phyloP scores from a whole-genome alignment of 2,329 filamentous ascomycete species.

The Phoma sp. region DNA sequence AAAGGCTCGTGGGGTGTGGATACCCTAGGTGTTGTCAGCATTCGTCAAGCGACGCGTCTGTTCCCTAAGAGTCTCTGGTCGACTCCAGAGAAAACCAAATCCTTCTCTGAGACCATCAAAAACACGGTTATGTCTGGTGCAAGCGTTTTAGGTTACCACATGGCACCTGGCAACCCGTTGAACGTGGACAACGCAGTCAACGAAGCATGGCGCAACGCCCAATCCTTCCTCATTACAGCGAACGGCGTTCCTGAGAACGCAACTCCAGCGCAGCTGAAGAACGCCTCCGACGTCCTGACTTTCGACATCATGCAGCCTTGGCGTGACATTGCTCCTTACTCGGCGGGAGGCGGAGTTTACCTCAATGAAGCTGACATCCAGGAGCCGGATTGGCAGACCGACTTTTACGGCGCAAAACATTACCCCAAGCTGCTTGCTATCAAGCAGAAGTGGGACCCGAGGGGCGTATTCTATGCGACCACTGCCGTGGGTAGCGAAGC shows the following conservation, averaged over 20 bases:
- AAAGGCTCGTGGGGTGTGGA: constrained; percentile 26
- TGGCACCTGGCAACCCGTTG: constrained; percentile 24
- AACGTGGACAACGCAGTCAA: constrained; percentile 34
- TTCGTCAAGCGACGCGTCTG: constrained; percentile 23
- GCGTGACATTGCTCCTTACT: constrained; percentile 24
- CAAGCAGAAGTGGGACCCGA: constrained; percentile 38
- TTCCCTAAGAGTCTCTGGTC: constrained; percentile 28
- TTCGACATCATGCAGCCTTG: constrained; percentile 26
- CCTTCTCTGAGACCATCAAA: constrained; percentile 16
- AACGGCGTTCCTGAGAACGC: constrained; percentile 22
- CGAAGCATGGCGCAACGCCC: constrained; percentile 29
- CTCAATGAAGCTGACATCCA: constrained; percentile 36
- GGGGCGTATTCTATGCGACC: constrained; percentile 33
- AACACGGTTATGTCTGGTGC: constrained; percentile 23
- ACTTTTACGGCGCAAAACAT: constrained; percentile 33
- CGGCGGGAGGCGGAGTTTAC: constrained; percentile 29
- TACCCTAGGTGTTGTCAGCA: constrained; percentile 13
- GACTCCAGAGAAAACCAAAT: constrained; percentile 19
- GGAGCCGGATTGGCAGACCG: constrained; percentile 34
- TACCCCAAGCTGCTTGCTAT: constrained; percentile 33
- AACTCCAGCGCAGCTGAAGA: constrained; percentile 17
- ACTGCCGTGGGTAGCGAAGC: constrained; percentile 33
- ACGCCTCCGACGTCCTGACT: constrained; percentile 20
- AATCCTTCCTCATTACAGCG: constrained; percentile 29
- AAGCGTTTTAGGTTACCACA: constrained; percentile 31